Evolutionary conservation across 1,284 basidiomycete species (phyloP).

Genomic region (Grifola frondosa): DNA sequence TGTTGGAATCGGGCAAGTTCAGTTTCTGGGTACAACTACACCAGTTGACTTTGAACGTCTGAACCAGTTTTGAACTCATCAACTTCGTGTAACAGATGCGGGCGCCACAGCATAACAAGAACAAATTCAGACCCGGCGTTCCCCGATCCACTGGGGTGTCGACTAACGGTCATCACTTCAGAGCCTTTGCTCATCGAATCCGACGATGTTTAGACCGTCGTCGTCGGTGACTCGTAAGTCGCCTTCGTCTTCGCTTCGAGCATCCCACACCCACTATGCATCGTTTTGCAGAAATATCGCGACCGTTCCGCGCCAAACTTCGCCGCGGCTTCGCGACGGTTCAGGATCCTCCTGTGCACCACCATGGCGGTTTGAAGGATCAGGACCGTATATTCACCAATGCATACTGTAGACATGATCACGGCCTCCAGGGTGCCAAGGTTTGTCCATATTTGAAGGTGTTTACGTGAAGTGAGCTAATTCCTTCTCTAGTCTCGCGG

Average conservation of each 20-base stretch:
- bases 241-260: not conserved
- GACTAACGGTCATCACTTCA: slow-evolving; percentile 17
- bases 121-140: slow-evolving; percentile 17
- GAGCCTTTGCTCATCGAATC: slow-evolving; percentile 26
- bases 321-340: slow-evolving; percentile 71
- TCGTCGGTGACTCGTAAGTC: slow-evolving; percentile 30
- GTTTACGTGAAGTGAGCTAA: slow-evolving; percentile 8
- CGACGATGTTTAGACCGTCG: slow-evolving; percentile 36
- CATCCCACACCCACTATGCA: not conserved
- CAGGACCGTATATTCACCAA: slow-evolving; percentile 95
- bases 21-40: too few species aligned
- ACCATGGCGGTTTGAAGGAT: slow-evolving; percentile 89
- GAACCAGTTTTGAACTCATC: too few species aligned
- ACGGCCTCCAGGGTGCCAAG: slow-evolving; percentile 86
- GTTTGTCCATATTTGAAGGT: slow-evolving; percentile 35
- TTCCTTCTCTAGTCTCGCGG: slow-evolving; percentile 69
- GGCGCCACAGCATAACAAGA: slow-evolving; percentile 13
- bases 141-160: slow-evolving; percentile 16
- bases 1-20: too few species aligned
- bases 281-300: slow-evolving; percentile 33
- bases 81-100: too few species aligned
- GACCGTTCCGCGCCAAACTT: slow-evolving; percentile 40
- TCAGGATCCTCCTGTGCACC: slow-evolving; percentile 77
- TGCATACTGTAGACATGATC: slow-evolving; percentile 81
- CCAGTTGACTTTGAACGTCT: too few species aligned